Evolutionary conservation across 2,329 filamentous ascomycete genomes (phyloP), one percentile per base, ranked within the genome.

Genomic region (Fusarium xylarioides): DNA sequence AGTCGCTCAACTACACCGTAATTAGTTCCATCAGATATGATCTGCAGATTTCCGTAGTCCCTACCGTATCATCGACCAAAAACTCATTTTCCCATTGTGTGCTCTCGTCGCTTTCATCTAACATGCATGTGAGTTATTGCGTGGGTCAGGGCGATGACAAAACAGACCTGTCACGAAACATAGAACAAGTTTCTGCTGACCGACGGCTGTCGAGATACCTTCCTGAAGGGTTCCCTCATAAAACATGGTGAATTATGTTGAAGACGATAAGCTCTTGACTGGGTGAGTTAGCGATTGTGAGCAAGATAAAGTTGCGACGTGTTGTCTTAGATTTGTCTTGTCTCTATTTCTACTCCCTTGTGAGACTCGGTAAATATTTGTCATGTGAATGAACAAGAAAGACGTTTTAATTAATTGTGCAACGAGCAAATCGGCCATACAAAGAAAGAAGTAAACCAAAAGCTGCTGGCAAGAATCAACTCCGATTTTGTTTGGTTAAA

Each of bases 121-220:
- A 53, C 35, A 54, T 44, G 19, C 28, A 47, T 55, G 69, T 79
- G 60, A 79, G 74, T 26, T 63, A 30, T 42, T 21, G 56, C 47
- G 44, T 58, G 35, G 28, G 59, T 23, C 38, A 32, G 32, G 34
- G 38, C 55, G 46, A 69, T 68, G 55, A 61, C 59, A 68, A 63
- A 60, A 74, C 85, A 74, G 81, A 94, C 93, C 92, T 78, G 91
- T 90, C 37, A 97, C 91, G 81, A 98, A 97, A 83, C 94, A 97
- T 35, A 93, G 88, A 2, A 98, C 93, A 23, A 92, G 87, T 82
- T 95, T 97, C 66, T 89, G 85, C 80, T 95, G 86, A 68, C 90
- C 88, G 11, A 98, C 87, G 18, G 95, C 94, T 26, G 89, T 85
- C 37, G 89, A 87, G 76, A 98, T 97, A 66, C 94, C 95, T 77